Percentiles rank a stretch among this genome's conserved stretches.
Conservation (phyloP, 805 yeast species). For the Kluyveromyces nonfermentans region DNA sequence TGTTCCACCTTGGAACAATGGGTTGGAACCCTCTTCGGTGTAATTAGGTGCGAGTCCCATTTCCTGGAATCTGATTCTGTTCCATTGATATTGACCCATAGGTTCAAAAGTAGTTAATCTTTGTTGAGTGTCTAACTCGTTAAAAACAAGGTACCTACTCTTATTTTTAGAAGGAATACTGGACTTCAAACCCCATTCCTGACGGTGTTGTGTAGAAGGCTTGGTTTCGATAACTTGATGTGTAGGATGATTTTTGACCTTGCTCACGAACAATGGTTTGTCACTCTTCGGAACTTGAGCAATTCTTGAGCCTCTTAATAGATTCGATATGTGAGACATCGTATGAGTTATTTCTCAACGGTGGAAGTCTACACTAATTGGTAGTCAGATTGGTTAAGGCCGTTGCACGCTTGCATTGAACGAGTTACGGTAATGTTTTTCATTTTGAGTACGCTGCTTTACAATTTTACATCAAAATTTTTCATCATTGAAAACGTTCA, state of each 20-base stretch:
- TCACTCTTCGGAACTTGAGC: constrained; percentile 29
- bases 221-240: constrained; percentile 69
- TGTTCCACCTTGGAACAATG: constrained; percentile 25
- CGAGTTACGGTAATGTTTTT: background rate
- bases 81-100: constrained; percentile 46
- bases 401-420: background rate
- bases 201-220: constrained; percentile 48
- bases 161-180: constrained; percentile 56
- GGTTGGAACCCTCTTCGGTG: constrained; percentile 24
- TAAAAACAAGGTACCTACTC: constrained; percentile 49
- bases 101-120: constrained; percentile 66
- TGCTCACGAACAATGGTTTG: constrained; percentile 10
- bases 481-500: background rate
- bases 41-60: constrained; percentile 38
- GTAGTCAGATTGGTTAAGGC: no score
- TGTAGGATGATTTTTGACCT: constrained; percentile 38
- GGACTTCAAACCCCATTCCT: constrained; percentile 70
- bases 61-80: constrained; percentile 59
- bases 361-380: no score
- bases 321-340: constrained; percentile 13
- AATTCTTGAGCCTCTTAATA: constrained; percentile 27
- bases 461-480: background rate
- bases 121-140: constrained; percentile 58
- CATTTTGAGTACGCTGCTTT: background rate
- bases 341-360: background rate